Percentiles rank a stretch among this genome's conserved stretches.
phyloP scores from a whole-genome alignment of 192 early-diverging fungal species.

The Helicostylum pulchrum region DNA sequence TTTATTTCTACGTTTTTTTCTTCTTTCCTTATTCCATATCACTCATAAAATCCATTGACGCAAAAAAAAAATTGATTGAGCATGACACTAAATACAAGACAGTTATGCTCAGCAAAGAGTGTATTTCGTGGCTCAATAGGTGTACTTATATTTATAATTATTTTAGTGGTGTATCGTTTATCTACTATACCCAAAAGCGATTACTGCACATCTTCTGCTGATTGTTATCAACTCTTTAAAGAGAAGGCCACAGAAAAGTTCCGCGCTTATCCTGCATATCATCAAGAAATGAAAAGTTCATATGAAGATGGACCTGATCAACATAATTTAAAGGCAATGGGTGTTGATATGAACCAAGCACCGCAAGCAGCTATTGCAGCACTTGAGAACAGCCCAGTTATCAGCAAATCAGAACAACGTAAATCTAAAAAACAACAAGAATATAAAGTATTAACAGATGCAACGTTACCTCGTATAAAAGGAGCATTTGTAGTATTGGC shows the following conservation, averaged over 20 bases:
- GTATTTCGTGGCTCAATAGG: background rate
- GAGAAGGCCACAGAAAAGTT: conserved; percentile 7
- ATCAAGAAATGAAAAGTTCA: background rate
- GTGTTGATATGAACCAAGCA: too few relatives aligned
- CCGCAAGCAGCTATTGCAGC: too few relatives aligned
- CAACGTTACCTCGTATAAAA: conserved; percentile 39
- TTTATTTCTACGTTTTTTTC: background rate
- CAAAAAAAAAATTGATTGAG: background rate
- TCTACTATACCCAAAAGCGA: too few relatives aligned
- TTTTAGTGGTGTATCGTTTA: too few relatives aligned
- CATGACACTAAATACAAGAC: background rate
- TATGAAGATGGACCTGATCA: too few relatives aligned
- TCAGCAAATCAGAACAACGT: too few relatives aligned
- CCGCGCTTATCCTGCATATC: background rate
- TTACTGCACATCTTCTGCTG: background rate
- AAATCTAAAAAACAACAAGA: conserved; percentile 5
- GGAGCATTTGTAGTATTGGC: conserved; percentile 72
- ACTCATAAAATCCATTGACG: background rate
- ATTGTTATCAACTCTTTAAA: conserved; percentile 8
- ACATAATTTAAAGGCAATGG: too few relatives aligned
- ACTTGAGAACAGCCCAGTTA: too few relatives aligned
- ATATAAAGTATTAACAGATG: background rate
- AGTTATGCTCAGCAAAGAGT: background rate
- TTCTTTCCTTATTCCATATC: background rate
- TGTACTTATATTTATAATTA: too few relatives aligned